phyloP scores from a whole-genome alignment of 2,329 filamentous ascomycete species.

The Acarospora socialis region DNA sequence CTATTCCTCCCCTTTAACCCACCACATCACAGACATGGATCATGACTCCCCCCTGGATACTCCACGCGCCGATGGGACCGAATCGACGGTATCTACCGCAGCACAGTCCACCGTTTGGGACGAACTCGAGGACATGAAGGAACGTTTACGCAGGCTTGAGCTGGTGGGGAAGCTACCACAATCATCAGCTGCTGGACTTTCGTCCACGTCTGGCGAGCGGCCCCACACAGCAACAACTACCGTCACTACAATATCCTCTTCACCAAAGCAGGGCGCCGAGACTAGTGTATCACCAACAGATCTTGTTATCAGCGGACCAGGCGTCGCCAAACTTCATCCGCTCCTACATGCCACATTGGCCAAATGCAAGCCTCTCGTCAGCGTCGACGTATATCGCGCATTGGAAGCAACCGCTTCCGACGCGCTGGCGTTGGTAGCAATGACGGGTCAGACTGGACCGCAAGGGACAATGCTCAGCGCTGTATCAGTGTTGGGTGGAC shows the following conservation, averaged over 20 bases:
- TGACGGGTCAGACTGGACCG: conserved; percentile 61
- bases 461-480: conserved; percentile 24
- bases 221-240: conserved; percentile 85
- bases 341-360: conserved; percentile 65
- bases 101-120: conserved; percentile 95
- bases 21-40: not conserved
- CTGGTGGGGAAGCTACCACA: conserved; percentile 75
- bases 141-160: conserved; percentile 78
- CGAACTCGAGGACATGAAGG: conserved; percentile 89
- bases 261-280: conserved; percentile 58
- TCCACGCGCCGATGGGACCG: conserved; percentile 48
- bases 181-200: conserved; percentile 67
- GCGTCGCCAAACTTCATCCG: conserved; percentile 45
- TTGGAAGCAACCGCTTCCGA: conserved; percentile 72
- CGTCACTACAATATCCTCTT: conserved; percentile 78
- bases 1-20: conserved; percentile 4
- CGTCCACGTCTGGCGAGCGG: conserved; percentile 54
- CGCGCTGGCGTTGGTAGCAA: conserved; percentile 60
- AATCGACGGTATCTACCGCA: conserved; percentile 76
- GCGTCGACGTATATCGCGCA: conserved; percentile 57
- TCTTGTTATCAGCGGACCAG: conserved; percentile 21
- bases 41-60: conserved; percentile 1
- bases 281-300: conserved; percentile 26
- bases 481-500: conserved; percentile 21
- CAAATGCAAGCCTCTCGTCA: conserved; percentile 60